Conservation (phyloP, 495 filamentous ascomycete species). For the Parachaetomium inaequale region DNA sequence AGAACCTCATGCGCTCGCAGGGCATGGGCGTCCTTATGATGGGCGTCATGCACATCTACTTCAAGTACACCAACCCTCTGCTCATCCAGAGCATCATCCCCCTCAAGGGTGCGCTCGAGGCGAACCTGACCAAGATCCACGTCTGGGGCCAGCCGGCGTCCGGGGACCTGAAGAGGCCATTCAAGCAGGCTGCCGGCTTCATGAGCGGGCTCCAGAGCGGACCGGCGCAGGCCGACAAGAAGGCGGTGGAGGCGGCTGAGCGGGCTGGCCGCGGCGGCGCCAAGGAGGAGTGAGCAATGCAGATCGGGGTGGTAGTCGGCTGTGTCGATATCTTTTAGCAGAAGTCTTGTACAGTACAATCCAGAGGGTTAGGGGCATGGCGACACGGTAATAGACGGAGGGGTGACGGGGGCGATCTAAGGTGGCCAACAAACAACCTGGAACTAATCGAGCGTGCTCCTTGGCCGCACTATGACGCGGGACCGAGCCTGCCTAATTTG, state of each 20-base stretch:
- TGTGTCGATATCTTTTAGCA: neutral
- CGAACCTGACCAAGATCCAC: conserved; percentile 94
- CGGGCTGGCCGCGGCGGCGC: conserved; percentile 79
- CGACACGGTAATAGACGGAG: conserved; percentile 3
- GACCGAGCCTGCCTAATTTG: neutral
- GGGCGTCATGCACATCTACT: conserved; percentile 96
- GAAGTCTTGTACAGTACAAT: conserved; percentile 11
- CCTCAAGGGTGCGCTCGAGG: conserved; percentile 89
- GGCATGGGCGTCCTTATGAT: conserved; percentile 97
- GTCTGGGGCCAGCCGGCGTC: conserved; percentile 83
- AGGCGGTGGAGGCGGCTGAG: conserved; percentile 84
- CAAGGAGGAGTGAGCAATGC: conserved; percentile 73
- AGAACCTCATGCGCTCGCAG: conserved; percentile 76
- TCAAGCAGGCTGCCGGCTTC: conserved; percentile 80
- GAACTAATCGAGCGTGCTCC: neutral
- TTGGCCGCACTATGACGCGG: neutral
- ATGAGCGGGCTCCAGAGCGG: conserved; percentile 67
- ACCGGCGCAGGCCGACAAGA: conserved; percentile 90
- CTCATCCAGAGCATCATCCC: conserved; percentile 98
- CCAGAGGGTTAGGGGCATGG: neutral
- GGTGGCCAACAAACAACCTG: too few species aligned
- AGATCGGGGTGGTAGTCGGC: too few species aligned
- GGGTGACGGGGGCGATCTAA: neutral
- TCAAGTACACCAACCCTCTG: conserved; percentile 98
- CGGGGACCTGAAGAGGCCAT: conserved; percentile 91